phyloP scores from a whole-genome alignment of 2,329 filamentous ascomycete genomes.

The Arthrobotrys pseudoclavata region DNA sequence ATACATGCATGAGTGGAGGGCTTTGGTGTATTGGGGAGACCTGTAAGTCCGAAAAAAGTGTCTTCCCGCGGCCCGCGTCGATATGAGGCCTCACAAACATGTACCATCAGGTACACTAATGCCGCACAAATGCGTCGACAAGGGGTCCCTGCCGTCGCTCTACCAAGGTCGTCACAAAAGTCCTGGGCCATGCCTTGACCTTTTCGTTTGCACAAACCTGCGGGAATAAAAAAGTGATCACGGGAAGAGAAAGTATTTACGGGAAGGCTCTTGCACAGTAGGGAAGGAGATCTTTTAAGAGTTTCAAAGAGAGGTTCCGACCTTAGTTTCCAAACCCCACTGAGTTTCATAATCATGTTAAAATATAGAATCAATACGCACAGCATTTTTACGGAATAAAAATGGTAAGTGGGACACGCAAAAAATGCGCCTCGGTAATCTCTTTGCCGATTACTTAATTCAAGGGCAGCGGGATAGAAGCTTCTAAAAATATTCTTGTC shows the following conservation, averaged over 20 bases:
- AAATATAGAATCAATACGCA: background rate
- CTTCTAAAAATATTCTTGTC: slow-evolving; percentile 21
- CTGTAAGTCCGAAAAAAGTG: slow-evolving; percentile 34
- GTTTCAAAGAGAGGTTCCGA: slow-evolving; percentile 2
- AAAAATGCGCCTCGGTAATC: slow-evolving; percentile 18
- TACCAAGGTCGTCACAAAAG: slow-evolving; percentile 12
- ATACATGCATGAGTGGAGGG: slow-evolving; percentile 4
- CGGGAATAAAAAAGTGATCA: slow-evolving; percentile 32
- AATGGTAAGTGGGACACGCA: slow-evolving; percentile 10
- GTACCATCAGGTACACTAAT: slow-evolving; percentile 48
- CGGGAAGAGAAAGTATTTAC: slow-evolving; percentile 10
- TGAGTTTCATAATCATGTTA: slow-evolving; percentile 7
- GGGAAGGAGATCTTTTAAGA: slow-evolving; percentile 12
- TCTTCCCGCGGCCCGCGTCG: slow-evolving; percentile 27
- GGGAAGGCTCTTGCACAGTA: background rate
- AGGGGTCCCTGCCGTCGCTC: slow-evolving; percentile 23
- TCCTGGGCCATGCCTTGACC: background rate
- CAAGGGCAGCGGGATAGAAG: background rate
- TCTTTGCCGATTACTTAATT: slow-evolving; percentile 19
- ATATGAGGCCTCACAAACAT: slow-evolving; percentile 48
- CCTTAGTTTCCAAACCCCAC: background rate
- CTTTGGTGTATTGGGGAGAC: slow-evolving; percentile 9
- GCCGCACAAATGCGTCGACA: slow-evolving; percentile 54
- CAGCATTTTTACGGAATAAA: background rate
- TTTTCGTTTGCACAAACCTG: slow-evolving; percentile 5